Conservation (phyloP, 129 eudicot species). For the Arctium minus region DNA sequence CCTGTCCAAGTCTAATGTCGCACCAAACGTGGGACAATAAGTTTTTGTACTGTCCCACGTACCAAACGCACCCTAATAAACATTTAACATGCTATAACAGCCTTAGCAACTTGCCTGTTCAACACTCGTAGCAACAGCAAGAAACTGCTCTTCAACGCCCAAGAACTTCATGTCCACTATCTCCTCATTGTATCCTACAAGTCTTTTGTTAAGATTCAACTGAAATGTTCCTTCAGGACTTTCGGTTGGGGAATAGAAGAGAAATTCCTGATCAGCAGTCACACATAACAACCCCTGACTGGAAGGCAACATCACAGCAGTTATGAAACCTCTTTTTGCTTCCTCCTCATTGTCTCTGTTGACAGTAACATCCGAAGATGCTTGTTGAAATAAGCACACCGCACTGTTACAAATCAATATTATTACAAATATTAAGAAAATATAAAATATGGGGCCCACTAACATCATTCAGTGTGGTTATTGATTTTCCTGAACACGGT, state of each 20-base stretch:
- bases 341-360: conserved; percentile 50
- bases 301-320: conserved; percentile 79
- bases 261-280: conserved; percentile 93
- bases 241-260: conserved; percentile 51
- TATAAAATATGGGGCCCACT: neutral
- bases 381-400: conserved; percentile 66
- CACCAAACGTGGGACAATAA: too few species aligned
- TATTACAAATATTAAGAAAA: neutral
- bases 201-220: conserved; percentile 56
- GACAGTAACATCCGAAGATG: conserved; percentile 71
- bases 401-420: conserved; percentile 41
- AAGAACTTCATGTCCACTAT: conserved; percentile 89
- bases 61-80: neutral
- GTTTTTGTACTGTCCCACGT: too few species aligned
- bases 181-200: conserved; percentile 90
- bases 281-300: conserved; percentile 77
- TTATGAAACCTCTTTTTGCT: conserved; percentile 75
- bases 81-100: neutral
- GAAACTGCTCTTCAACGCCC: conserved; percentile 78
- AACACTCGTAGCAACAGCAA: conserved; percentile 95
- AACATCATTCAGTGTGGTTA: neutral
- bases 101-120: conserved; percentile 54
- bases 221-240: conserved; percentile 44
- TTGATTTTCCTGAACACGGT: neutral
- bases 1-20: too few species aligned